Evolutionary conservation across 495 filamentous ascomycete species (phyloP).

Genomic region (Aspergillus avenaceus): DNA sequence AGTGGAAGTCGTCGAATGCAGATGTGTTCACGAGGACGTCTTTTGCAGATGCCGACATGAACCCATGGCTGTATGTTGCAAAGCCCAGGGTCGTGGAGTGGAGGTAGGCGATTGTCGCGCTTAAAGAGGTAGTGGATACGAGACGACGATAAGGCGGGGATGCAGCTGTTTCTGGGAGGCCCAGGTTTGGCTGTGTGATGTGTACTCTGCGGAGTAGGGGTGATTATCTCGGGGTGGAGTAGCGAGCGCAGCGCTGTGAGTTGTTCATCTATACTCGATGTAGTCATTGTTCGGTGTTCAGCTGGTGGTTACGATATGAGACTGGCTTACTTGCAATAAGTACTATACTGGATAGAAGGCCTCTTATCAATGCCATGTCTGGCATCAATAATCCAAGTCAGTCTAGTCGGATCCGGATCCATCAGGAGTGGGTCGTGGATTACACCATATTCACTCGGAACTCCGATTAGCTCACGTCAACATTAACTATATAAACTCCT

Average conservation of each 20-base stretch:
- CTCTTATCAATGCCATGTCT: too few relatives aligned
- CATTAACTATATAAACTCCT: too few relatives aligned
- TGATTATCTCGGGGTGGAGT: slow-evolving; percentile 7
- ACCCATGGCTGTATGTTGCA: slow-evolving; percentile 7
- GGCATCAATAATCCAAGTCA: too few relatives aligned
- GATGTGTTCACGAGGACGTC: slow-evolving; percentile 10
- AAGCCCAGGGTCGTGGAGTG: slow-evolving; percentile 8
- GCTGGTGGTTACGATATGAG: too few relatives aligned
- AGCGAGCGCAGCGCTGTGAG: not conserved
- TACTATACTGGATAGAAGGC: too few relatives aligned
- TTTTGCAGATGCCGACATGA: slow-evolving; percentile 6
- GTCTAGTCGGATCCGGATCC: too few relatives aligned
- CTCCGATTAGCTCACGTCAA: too few relatives aligned
- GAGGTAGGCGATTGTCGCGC: slow-evolving; percentile 2
- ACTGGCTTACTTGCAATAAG: too few relatives aligned
- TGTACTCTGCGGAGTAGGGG: slow-evolving; percentile 5
- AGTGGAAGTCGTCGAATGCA: slow-evolving; percentile 13
- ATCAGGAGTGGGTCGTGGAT: too few relatives aligned
- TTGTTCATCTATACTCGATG: too few relatives aligned
- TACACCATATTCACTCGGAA: too few relatives aligned
- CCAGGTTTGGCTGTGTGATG: slow-evolving; percentile 2
- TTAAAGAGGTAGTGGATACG: not conserved
- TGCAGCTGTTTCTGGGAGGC: slow-evolving; percentile 10
- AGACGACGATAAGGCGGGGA: slow-evolving; percentile 9
- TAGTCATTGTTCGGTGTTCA: too few relatives aligned